Conservation (phyloP, 768 basidiomycete genomes). For the Leccinum uliginosum region DNA sequence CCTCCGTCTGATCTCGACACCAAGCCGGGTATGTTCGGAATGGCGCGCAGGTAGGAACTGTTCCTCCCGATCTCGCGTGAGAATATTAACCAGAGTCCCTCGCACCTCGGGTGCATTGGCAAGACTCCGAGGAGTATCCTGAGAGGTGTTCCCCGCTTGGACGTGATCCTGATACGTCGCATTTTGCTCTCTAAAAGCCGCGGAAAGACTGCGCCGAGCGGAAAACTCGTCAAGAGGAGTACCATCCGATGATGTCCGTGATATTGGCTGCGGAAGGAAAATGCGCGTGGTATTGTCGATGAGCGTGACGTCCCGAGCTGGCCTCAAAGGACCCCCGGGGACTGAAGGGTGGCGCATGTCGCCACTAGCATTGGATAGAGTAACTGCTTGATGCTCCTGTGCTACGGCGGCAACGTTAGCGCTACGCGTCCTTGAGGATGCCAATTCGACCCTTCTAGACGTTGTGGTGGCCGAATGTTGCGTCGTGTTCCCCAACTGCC, state of each 20-base stretch:
- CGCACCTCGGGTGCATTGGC: constrained; percentile 23
- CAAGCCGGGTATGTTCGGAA: constrained; percentile 3
- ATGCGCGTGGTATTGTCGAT: constrained; percentile 18
- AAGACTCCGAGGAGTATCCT: constrained; percentile 19
- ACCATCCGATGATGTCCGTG: constrained; percentile 23
- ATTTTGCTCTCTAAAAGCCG: constrained; percentile 21
- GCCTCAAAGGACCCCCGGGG: constrained; percentile 14
- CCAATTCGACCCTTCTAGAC: constrained; percentile 22
- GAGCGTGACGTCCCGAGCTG: constrained; percentile 14
- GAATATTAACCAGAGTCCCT: constrained; percentile 20
- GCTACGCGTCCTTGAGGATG: constrained; percentile 10
- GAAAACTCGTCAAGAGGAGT: constrained; percentile 17
- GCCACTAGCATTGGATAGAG: not conserved
- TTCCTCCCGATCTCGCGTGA: constrained; percentile 24
- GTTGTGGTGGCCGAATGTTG: constrained; percentile 21
- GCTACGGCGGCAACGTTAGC: constrained; percentile 1
- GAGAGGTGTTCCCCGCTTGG: constrained; percentile 5
- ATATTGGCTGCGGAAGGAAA: constrained; percentile 19
- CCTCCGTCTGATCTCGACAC: constrained; percentile 8
- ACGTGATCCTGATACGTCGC: constrained; percentile 11
- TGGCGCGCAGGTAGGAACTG: constrained; percentile 6
- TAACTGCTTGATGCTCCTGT: not conserved
- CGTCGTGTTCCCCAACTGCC: constrained; percentile 31
- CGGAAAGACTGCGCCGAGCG: constrained; percentile 18
- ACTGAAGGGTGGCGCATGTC: constrained; percentile 6